A percentile compares a stretch with the other conserved stretches of the same genome.
phyloP scores from a whole-genome alignment of 176 grass and related monocot genomes.

The Urochloa ruziziensis region DNA sequence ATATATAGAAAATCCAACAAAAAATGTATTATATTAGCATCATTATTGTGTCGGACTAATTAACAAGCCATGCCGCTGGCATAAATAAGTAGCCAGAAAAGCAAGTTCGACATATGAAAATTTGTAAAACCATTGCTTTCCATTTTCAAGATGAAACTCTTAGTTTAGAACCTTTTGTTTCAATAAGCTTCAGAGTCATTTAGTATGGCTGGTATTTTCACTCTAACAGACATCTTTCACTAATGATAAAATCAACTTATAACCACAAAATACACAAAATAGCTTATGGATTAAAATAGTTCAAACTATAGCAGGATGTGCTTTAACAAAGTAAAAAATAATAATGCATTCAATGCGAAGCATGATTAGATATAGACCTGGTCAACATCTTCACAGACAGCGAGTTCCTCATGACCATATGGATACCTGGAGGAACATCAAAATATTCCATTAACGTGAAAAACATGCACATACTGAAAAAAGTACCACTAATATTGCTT shows the following conservation, averaged over 20 bases:
- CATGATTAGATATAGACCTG: slow-evolving; percentile 56
- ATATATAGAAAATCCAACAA: not conserved
- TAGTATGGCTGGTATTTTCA: not conserved
- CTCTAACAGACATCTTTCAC: not conserved
- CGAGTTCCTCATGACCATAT: slow-evolving; percentile 98
- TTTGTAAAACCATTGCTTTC: slow-evolving; percentile 46
- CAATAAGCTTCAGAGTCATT: not conserved
- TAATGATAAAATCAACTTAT: not conserved
- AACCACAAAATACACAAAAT: not conserved
- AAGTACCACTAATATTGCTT: not conserved
- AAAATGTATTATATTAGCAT: not conserved
- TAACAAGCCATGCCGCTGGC: not conserved
- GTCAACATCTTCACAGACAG: slow-evolving; percentile 94
- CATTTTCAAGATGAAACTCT: slow-evolving; percentile 39
- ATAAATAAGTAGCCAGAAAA: slow-evolving; percentile 36
- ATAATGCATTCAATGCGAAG: no score
- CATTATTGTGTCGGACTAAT: slow-evolving; percentile 18
- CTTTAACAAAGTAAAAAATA: slow-evolving; percentile 14
- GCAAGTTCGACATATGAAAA: slow-evolving; percentile 42
- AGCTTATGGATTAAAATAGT: not conserved
- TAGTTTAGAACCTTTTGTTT: slow-evolving; percentile 19
- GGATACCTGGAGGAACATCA: slow-evolving; percentile 62
- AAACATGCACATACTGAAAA: slow-evolving; percentile 15
- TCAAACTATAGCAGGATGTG: not conserved
- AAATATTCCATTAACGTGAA: slow-evolving; percentile 21